phyloP scores from a whole-genome alignment of 148 eudicot species.

The Linanthus parryae region DNA sequence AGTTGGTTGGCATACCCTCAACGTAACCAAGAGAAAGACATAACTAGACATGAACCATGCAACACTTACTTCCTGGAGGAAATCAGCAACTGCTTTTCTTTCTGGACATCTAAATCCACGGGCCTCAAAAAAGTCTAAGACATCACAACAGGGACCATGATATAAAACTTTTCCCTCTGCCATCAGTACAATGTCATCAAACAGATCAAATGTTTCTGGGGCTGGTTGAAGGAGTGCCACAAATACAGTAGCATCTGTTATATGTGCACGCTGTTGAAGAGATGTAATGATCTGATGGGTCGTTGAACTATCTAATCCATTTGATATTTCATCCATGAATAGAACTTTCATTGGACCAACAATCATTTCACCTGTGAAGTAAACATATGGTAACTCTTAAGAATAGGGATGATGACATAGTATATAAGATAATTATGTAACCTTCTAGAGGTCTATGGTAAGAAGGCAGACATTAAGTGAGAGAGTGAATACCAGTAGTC shows the following conservation, averaged over 20 bases:
- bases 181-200: slow-evolving; percentile 79
- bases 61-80: slow-evolving; percentile 70
- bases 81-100: slow-evolving; percentile 78
- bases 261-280: slow-evolving; percentile 63
- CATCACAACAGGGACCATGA: slow-evolving; percentile 53
- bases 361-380: slow-evolving; percentile 66
- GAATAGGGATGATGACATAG: too few species aligned
- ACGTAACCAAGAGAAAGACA: slow-evolving; percentile 1
- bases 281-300: slow-evolving; percentile 64
- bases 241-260: slow-evolving; percentile 58
- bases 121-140: slow-evolving; percentile 46
- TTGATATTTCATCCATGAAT: slow-evolving; percentile 90
- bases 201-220: slow-evolving; percentile 71
- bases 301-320: slow-evolving; percentile 87
- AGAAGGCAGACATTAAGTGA: too few species aligned
- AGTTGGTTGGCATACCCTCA: neutral
- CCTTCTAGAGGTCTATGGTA: too few species aligned
- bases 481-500: slow-evolving; percentile 47
- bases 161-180: slow-evolving; percentile 71
- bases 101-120: slow-evolving; percentile 72
- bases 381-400: too few species aligned
- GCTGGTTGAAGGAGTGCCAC: slow-evolving; percentile 83
- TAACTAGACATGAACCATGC: neutral
- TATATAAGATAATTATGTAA: too few species aligned
- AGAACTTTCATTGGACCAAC: slow-evolving; percentile 71